phyloP scores from a whole-genome alignment of 768 basidiomycete species.

The Trametopsis cervina region DNA sequence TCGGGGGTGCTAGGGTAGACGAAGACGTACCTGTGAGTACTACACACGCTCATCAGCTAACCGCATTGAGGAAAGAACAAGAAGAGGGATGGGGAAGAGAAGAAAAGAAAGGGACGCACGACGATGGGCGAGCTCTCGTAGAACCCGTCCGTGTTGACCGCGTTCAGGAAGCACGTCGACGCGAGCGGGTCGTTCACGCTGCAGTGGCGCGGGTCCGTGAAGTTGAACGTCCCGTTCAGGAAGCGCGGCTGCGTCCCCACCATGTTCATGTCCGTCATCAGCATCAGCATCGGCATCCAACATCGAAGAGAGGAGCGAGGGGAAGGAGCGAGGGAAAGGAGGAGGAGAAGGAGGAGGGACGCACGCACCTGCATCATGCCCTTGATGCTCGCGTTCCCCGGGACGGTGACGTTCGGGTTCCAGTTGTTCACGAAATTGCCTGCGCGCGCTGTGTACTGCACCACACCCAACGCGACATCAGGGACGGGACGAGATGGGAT shows the following conservation, averaged over 20 bases:
- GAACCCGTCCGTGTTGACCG: slow-evolving; percentile 50
- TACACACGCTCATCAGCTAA: slow-evolving; percentile 15
- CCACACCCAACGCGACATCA: neutral
- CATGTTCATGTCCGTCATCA: neutral
- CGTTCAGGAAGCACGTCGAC: slow-evolving; percentile 55
- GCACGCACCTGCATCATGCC: slow-evolving; percentile 60
- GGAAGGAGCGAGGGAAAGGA: too few relatives aligned
- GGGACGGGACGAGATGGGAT: neutral
- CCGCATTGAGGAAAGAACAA: neutral
- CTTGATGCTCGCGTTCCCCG: slow-evolving; percentile 33
- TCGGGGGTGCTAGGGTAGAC: too few relatives aligned
- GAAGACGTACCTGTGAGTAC: slow-evolving; percentile 47
- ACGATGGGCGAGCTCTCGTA: slow-evolving; percentile 60
- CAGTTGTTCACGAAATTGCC: slow-evolving; percentile 53
- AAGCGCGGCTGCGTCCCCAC: slow-evolving; percentile 40
- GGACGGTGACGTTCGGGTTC: slow-evolving; percentile 50
- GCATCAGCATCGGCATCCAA: neutral
- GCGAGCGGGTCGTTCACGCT: slow-evolving; percentile 52
- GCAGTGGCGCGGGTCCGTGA: slow-evolving; percentile 62
- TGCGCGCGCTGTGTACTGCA: slow-evolving; percentile 46
- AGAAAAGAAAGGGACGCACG: slow-evolving; percentile 24
- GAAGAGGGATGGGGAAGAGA: too few relatives aligned
- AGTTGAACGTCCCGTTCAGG: slow-evolving; percentile 51
- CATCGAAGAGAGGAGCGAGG: too few relatives aligned
- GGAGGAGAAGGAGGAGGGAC: too few relatives aligned